phyloP scores from a whole-genome alignment of 2,329 filamentous ascomycete species.

The Curvularia sp. region DNA sequence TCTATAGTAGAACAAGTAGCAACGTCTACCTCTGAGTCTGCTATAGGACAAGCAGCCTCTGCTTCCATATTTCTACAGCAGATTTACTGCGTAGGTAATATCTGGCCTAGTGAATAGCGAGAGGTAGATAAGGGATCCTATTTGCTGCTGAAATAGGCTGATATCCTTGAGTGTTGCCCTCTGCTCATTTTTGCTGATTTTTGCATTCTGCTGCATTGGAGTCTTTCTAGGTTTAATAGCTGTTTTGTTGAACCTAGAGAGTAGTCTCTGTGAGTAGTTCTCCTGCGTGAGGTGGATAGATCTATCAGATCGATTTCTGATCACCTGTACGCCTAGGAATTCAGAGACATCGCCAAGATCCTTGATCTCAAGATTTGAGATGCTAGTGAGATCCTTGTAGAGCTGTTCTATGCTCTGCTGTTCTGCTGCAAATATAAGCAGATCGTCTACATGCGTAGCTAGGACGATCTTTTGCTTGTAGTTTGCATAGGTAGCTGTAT shows the following conservation, averaged over 20 bases:
- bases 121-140: background rate
- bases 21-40: too few species aligned
- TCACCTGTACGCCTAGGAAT: background rate
- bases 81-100: background rate
- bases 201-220: background rate
- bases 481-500: background rate
- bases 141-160: background rate
- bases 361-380: background rate
- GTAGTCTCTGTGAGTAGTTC: background rate
- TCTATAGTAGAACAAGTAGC: too few species aligned
- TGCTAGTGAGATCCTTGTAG: background rate
- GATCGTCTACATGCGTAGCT: background rate
- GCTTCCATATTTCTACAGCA: background rate
- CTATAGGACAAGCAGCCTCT: too few species aligned
- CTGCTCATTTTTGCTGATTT: background rate
- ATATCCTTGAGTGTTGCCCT: background rate
- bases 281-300: background rate
- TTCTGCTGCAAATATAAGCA: background rate
- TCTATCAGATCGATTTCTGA: background rate
- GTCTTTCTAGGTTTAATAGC: background rate
- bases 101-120: background rate
- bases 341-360: background rate
- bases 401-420: background rate
- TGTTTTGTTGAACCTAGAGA: too few species aligned
- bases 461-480: background rate